These are phyloP conservation scores for Ulota crispa DNA, from an alignment of 225 moss, liverwort and hornwort species.

Conservation along the genomic window DNA sequence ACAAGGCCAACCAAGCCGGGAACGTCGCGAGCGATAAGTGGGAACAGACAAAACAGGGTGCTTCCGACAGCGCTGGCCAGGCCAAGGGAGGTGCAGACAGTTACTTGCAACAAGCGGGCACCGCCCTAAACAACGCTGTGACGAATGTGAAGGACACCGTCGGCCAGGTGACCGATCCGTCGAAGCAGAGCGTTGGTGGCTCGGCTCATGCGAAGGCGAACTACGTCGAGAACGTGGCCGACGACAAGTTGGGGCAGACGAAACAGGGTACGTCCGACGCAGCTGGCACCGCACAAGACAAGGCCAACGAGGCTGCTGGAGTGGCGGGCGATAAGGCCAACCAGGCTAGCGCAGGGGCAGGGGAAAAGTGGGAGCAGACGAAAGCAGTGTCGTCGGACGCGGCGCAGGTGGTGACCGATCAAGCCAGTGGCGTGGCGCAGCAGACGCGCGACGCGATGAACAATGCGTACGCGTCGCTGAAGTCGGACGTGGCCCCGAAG, in stretches of 20 bases:
- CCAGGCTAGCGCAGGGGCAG: neutral
- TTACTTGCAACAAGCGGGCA: slow-evolving; percentile 17
- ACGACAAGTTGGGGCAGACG: slow-evolving; percentile 20
- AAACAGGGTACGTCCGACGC: neutral
- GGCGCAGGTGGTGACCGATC: neutral
- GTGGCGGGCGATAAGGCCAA: slow-evolving; percentile 15
- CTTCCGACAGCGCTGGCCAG: slow-evolving; percentile 1
- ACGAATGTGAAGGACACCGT: neutral
- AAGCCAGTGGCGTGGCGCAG: neutral
- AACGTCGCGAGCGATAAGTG: no score
- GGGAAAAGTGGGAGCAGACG: slow-evolving; percentile 40
- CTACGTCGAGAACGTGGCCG: slow-evolving; percentile 5
- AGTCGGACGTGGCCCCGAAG: slow-evolving; percentile 18
- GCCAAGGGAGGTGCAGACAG: neutral
- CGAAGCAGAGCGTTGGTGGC: neutral
- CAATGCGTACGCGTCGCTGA: neutral
- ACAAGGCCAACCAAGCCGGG: no score
- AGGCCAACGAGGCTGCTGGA: neutral
- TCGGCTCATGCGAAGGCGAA: slow-evolving; percentile 4
- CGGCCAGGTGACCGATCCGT: neutral
- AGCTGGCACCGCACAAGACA: neutral
- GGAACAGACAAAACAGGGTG: no score
- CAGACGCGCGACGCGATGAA: slow-evolving; percentile 33
- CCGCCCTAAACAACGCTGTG: neutral
- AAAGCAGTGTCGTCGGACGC: slow-evolving; percentile 21